Percentiles rank a stretch among this genome's conserved stretches.
phyloP scores from a whole-genome alignment of 257 asterid species.

The Nicotiana tabacum region DNA sequence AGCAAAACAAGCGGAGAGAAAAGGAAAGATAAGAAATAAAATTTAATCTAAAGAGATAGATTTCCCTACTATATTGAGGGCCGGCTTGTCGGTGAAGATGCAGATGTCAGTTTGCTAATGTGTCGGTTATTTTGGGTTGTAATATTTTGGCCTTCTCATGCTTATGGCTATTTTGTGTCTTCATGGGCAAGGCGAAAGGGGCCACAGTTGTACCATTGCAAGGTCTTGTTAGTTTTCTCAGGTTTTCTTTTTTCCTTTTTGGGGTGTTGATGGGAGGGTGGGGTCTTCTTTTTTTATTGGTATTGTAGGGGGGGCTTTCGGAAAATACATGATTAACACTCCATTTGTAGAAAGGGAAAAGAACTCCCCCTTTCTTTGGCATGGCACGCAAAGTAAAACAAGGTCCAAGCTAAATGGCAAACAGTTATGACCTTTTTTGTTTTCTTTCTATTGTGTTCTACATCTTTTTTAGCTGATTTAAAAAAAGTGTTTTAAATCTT shows the following conservation, averaged over 20 bases:
- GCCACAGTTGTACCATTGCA: neutral
- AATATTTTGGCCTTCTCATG: neutral
- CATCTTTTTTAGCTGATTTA: neutral
- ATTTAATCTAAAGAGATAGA: neutral
- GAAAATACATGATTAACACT: neutral
- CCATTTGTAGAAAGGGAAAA: neutral
- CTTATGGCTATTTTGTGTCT: neutral
- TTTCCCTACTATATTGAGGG: neutral
- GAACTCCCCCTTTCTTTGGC: neutral
- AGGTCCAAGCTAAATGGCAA: neutral
- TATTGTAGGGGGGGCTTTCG: neutral
- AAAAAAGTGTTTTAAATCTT: neutral
- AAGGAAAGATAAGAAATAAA: neutral
- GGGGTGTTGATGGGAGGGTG: neutral
- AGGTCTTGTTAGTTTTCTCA: neutral
- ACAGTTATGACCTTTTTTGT: neutral
- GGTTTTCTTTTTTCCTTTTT: neutral
- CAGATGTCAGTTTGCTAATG: neutral
- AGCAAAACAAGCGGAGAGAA: neutral
- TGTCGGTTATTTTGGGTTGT: neutral
- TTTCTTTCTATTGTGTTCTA: neutral
- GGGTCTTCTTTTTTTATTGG: neutral
- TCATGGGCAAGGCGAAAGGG: neutral
- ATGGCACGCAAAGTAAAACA: neutral
- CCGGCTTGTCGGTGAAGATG: neutral